Percentiles rank a stretch among this genome's conserved stretches.
Evolutionary conservation across 139 green algal species (phyloP).

Genomic region (Volvox africanus): DNA sequence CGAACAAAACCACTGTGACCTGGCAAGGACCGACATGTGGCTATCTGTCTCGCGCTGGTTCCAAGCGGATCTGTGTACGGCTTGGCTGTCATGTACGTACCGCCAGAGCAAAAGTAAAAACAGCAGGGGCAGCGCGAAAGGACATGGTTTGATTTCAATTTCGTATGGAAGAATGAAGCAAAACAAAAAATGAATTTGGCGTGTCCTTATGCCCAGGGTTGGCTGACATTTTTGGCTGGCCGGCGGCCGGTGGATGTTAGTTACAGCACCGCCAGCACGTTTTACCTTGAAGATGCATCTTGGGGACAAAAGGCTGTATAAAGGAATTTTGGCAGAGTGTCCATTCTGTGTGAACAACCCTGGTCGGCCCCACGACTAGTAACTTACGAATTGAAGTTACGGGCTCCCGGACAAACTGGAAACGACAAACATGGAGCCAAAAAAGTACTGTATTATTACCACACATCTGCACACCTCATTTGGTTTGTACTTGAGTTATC

Average conservation of each 20-base stretch:
- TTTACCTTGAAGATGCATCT: neutral
- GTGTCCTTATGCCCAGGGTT: too few species aligned
- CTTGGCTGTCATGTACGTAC: neutral
- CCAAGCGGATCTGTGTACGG: neutral
- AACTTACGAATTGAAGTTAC: neutral
- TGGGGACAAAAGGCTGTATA: neutral
- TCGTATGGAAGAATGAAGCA: too few species aligned
- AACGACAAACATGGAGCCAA: too few species aligned
- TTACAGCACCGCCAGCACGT: neutral
- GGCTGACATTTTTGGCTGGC: too few species aligned
- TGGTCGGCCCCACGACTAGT: neutral
- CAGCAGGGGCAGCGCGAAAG: too few species aligned
- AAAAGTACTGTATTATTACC: too few species aligned
- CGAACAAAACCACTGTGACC: neutral
- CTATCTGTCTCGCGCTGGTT: neutral
- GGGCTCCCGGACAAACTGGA: too few species aligned
- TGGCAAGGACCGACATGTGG: slow-evolving; percentile 17
- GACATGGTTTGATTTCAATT: too few species aligned
- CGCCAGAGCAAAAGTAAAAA: neutral
- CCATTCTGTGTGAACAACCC: neutral
- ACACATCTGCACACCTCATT: too few species aligned
- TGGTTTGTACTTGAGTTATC: too few species aligned
- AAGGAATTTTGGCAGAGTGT: neutral
- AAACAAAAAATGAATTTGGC: too few species aligned
- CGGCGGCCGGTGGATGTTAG: too few species aligned